A percentile compares a stretch with the other conserved stretches of the same genome.
Conservation (phyloP, 208 protist genomes). For the Leptomonas pyrrhocoris region DNA sequence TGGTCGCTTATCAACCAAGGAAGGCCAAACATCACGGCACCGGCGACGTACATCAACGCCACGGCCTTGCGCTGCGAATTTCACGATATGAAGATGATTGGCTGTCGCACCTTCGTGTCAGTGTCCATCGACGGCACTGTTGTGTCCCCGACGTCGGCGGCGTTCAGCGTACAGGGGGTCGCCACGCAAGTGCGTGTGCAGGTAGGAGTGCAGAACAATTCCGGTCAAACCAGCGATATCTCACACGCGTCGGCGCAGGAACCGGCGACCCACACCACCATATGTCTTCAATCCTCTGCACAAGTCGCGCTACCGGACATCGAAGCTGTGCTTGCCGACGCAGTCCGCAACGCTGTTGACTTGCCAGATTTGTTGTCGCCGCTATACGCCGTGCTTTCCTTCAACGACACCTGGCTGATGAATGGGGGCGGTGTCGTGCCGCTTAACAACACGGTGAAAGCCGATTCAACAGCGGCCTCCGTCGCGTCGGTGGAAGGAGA, state of each 20-base stretch:
- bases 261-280: too few relatives aligned
- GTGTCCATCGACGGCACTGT: background rate
- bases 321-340: background rate
- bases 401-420: background rate
- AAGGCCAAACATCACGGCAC: background rate
- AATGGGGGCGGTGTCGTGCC: too few relatives aligned
- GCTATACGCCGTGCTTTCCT: background rate
- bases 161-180: background rate
- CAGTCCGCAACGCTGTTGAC: too few relatives aligned
- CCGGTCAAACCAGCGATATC: background rate
- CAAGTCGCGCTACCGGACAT: too few relatives aligned
- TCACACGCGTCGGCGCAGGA: background rate
- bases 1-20: too few relatives aligned
- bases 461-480: too few relatives aligned
- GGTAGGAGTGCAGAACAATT: too few relatives aligned
- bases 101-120: background rate
- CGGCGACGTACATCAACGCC: background rate
- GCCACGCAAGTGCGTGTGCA: too few relatives aligned
- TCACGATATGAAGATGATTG: background rate
- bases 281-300: too few relatives aligned
- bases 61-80: background rate
- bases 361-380: background rate
- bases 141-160: background rate
- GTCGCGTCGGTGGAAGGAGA: background rate
- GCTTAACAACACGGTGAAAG: too few relatives aligned